Base-by-base conservation (phyloP, 768 basidiomycete species). In the Scleroderma citrinum region DNA sequence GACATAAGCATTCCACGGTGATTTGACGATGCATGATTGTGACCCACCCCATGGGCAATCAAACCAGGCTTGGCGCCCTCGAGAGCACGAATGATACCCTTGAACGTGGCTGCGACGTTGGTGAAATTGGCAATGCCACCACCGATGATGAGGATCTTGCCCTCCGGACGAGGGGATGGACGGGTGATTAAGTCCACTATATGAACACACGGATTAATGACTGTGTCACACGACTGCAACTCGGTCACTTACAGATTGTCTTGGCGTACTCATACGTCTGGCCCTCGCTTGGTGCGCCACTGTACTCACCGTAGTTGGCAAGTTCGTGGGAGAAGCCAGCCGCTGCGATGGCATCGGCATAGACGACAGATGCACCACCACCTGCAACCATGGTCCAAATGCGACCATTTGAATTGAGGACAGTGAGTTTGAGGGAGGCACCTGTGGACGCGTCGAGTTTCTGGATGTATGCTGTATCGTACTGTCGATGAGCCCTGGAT, bases 311-410 rank as follows among this genome's bases (percentile, higher is more conserved):
- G 63, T 98, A 98, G 78, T 98, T 99, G 68, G 95, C 95, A 56
- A 99, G 87, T 69, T 99, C 96, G 64, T 96, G 81, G 17, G 96
- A 93, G 63, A 83, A 98, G 31, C 95, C 95, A 62, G 92, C 91
- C 6, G 95, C 94, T 46, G 85, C 85, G 53, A 88, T 88, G 56
- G 87, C 86, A 55, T 88, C 86, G 7, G 75, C 76, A 61, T 83
- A 83, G 36, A 82, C 80, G 54, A 83, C 80, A 7, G 77, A 80
- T 19, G 81, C 80, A 75, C 92, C 92, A 64, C 96, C 96, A 73
- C 95, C 96, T 47, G 96, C 95, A 48, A 99, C 96, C 95, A 98
- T 98, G 58, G 96, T 98, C 96, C 96, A 99, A 56, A 99, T 83
- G 53, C 94, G 87, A 52, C 95, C 96, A 65, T 90, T 86, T 47